Evolutionary conservation across 345 rosid species (phyloP).

Genomic region (Brassica carinata): DNA sequence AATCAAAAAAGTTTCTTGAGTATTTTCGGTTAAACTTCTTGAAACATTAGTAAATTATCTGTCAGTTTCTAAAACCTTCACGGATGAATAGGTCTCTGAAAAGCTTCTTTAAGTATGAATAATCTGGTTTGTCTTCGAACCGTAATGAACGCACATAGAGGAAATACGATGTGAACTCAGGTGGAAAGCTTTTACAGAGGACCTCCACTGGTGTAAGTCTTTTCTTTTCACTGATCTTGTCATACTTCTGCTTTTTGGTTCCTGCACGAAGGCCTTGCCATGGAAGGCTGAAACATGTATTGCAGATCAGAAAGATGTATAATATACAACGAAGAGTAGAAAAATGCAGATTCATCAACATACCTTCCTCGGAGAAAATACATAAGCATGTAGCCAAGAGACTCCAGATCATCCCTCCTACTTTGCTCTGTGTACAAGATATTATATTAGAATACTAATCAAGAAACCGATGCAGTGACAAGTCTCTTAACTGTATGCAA

Average conservation of each 20-base stretch:
- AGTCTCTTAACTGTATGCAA: constrained; percentile 18
- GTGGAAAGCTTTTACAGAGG: constrained; percentile 84
- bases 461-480: constrained; percentile 13
- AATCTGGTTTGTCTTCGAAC: constrained; percentile 96
- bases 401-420: constrained; percentile 97
- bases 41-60: too few species aligned
- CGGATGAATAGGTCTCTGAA: constrained; percentile 92
- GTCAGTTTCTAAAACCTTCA: too few species aligned
- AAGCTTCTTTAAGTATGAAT: constrained; percentile 91
- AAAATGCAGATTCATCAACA: too few species aligned
- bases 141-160: constrained; percentile 90
- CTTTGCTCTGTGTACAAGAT: constrained; percentile 99
- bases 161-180: constrained; percentile 92
- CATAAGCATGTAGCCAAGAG: constrained; percentile 96
- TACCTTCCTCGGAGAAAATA: constrained; percentile 97
- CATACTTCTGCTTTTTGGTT: constrained; percentile 96
- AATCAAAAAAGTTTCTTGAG: constrained; percentile 15
- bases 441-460: not conserved
- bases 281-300: constrained; percentile 77
- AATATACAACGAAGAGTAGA: not conserved
- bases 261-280: constrained; percentile 98
- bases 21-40: not conserved
- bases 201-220: constrained; percentile 86
- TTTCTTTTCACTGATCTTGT: constrained; percentile 93
- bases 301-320: constrained; percentile 9